Conservation (phyloP, 768 basidiomycete genomes). For the Mrakia frigida region DNA sequence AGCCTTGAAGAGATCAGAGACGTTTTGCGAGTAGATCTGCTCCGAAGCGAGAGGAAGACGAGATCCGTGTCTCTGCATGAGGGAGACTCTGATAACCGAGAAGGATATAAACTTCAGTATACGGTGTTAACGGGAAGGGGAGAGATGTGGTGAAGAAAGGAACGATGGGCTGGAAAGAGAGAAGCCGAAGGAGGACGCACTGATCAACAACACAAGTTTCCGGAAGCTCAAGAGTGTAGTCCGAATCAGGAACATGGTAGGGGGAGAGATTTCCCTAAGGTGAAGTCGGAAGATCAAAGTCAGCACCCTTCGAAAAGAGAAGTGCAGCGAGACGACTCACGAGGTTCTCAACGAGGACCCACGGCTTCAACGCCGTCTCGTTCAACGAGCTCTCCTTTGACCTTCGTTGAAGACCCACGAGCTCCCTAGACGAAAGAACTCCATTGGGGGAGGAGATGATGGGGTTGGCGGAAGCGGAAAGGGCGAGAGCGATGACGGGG, state of each 20-base stretch:
- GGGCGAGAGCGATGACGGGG: conserved; percentile 2
- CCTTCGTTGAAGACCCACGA: background rate
- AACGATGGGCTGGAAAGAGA: background rate
- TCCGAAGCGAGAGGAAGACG: conserved; percentile 46
- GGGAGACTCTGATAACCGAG: conserved; percentile 4
- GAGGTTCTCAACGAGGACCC: background rate
- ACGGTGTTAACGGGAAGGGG: no score
- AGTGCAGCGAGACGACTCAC: background rate
- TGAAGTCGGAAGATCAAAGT: background rate
- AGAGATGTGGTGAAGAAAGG: background rate
- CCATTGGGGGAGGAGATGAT: background rate
- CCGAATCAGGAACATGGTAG: conserved; percentile 9
- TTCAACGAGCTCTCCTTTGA: background rate
- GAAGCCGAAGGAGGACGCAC: background rate
- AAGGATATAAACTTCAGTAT: background rate
- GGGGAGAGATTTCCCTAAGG: conserved; percentile 26
- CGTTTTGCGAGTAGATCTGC: conserved; percentile 43
- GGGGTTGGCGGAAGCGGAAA: background rate
- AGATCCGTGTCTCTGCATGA: conserved; percentile 49
- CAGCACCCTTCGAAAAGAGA: background rate
- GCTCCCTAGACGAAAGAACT: background rate
- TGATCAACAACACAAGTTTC: conserved; percentile 20
- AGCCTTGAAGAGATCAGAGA: conserved; percentile 43
- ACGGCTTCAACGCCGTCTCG: background rate
- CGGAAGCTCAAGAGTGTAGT: conserved; percentile 25